Base-by-base conservation (phyloP, 73 alveolate species). In the Tetrahymena malaccensis region DNA sequence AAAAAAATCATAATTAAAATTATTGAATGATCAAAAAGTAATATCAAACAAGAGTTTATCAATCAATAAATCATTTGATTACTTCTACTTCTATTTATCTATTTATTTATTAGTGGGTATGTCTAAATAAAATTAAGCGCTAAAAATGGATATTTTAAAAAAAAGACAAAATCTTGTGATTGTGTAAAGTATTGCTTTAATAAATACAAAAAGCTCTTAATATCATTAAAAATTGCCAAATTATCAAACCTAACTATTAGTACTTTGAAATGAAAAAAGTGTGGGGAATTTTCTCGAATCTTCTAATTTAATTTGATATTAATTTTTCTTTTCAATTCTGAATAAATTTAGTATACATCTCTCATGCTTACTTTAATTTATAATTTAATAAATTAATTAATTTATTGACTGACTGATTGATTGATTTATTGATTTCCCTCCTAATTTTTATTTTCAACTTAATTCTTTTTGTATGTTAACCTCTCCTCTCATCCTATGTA, bases 221-320 rank as follows among this genome's bases (percentile, higher is more conserved):
- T 27, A 70, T 70, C 89, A 27, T 70, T 31, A 70, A 70, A 70
- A 27, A 22, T 70, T 70, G 37, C 34, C 89, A 7, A 70, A 70
- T 70, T 70, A 70, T 70, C 89, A 70, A 70, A 70, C 40, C 89
- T 70, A 70, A 70, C 89, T 27, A 70, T 70, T 70, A n/a, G 89
- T 70, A n/a, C 89, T 70, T 70, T 70, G 89, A 27, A 70, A 70
- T 70, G 89, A 70, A 70, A 70, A 70, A 70, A 70, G 89, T n/a
- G 89, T 70, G 89, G 89, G 89, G 89, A 70, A 70, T 70, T 70
- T 70, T 70, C 89, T 70, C 89, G 89, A 70, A 70, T 70, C 89
- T 70, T 70, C 89, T 70, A 70, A 70, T 70, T 70, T 70, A 70
- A 70, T 70, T 70, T 70, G 83, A 50, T 50, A 50, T 19, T 70